Conservation (phyloP, 2,329 filamentous ascomycete species). For the Pestalotiopsis sp. region DNA sequence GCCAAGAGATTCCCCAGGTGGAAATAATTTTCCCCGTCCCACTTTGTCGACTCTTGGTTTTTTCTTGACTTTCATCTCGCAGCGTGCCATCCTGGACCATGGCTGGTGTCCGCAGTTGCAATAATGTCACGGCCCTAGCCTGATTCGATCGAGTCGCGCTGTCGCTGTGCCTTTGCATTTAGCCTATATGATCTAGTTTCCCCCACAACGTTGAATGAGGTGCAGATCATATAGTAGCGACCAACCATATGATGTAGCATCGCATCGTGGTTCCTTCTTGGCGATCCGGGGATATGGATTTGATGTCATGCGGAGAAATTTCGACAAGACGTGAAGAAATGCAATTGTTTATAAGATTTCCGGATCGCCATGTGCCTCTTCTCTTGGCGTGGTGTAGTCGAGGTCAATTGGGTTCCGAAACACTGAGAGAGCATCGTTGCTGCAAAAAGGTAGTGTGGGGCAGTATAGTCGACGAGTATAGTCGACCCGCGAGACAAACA, state of each 20-base stretch:
- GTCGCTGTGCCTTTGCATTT: background rate
- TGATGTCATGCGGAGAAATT: background rate
- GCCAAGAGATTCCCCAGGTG: background rate
- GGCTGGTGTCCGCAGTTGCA: background rate
- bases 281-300: background rate
- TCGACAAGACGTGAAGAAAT: background rate
- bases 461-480: conserved; percentile 1
- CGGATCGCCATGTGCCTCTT: background rate
- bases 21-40: background rate
- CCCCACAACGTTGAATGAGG: background rate
- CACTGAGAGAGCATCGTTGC: background rate
- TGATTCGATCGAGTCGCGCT: background rate
- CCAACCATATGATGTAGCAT: background rate
- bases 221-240: background rate
- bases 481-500: background rate
- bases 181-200: background rate
- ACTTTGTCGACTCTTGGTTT: background rate
- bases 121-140: background rate
- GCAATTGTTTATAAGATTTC: background rate
- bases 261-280: background rate
- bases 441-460: background rate
- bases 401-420: background rate
- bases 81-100: background rate
- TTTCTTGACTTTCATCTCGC: background rate
- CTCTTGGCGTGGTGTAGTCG: background rate